Evolutionary conservation across 495 filamentous ascomycete genomes (phyloP).

Genomic region (Trypethelium eluteriae): DNA sequence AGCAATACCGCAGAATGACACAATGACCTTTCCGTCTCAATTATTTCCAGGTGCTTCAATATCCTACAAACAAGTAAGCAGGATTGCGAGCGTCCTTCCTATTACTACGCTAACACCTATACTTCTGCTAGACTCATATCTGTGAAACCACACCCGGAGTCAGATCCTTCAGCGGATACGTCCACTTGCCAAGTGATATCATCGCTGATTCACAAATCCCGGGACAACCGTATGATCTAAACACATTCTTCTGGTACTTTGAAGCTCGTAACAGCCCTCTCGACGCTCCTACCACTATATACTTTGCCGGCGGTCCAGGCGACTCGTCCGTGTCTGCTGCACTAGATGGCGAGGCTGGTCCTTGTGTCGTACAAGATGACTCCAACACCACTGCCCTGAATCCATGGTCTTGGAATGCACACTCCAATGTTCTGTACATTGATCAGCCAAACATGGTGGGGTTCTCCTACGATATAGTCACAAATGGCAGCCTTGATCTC

Average conservation of each 20-base stretch:
- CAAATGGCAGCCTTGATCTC: constrained; percentile 29
- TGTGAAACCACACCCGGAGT: constrained; percentile 15
- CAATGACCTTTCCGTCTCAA: neutral
- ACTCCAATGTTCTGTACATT: constrained; percentile 12
- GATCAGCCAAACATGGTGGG: constrained; percentile 6
- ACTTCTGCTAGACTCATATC: constrained; percentile 12
- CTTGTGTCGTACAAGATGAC: constrained; percentile 25
- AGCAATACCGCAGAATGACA: neutral
- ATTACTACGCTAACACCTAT: neutral
- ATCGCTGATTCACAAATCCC: constrained; percentile 10
- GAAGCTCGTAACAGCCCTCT: constrained; percentile 36
- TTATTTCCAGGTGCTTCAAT: constrained; percentile 4
- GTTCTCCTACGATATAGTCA: neutral
- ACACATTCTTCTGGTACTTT: constrained; percentile 41
- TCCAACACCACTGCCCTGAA: constrained; percentile 36
- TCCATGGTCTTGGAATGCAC: constrained; percentile 26
- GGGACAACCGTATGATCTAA: constrained; percentile 46
- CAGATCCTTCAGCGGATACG: constrained; percentile 16
- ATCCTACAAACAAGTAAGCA: neutral
- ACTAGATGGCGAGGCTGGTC: constrained; percentile 19
- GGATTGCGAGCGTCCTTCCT: neutral
- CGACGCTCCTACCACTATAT: constrained; percentile 39
- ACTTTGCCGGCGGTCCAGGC: constrained; percentile 58
- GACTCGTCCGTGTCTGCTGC: constrained; percentile 11
- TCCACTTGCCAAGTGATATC: constrained; percentile 17